These are phyloP conservation scores for Penicillium crustosum DNA, from an alignment of 2,329 filamentous ascomycete species.

Conservation along the genomic window DNA sequence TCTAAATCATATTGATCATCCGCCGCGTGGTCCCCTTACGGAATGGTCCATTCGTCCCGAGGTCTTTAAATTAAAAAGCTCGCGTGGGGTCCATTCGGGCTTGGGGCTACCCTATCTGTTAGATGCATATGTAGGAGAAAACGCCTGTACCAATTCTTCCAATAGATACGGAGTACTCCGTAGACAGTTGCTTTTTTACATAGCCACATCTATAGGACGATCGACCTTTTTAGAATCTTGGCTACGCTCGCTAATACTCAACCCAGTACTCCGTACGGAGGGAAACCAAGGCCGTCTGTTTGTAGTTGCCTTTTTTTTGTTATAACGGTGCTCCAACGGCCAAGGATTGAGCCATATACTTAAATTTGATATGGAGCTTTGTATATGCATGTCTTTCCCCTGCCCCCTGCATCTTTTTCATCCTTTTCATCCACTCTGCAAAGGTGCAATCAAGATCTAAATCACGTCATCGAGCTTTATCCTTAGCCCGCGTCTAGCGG, in stretches of 20 bases:
- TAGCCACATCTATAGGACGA: not conserved
- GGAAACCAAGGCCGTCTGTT: too few species aligned
- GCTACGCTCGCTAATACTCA: not conserved
- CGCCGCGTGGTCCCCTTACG: not conserved
- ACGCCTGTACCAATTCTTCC: not conserved
- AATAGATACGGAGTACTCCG: not conserved
- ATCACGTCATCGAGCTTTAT: slow-evolving; percentile 38
- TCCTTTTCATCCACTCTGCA: not conserved
- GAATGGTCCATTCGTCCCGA: not conserved
- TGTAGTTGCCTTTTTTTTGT: not conserved
- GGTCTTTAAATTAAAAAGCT: not conserved
- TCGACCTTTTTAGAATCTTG: not conserved
- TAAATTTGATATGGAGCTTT: not conserved
- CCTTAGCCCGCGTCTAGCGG: slow-evolving; percentile 2
- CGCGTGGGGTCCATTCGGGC: slow-evolving; percentile 9
- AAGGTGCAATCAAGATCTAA: slow-evolving; percentile 33
- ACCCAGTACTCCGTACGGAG: not conserved
- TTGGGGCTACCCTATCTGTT: slow-evolving; percentile 15
- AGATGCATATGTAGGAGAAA: slow-evolving; percentile 6
- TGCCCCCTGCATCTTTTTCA: not conserved
- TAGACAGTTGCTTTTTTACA: not conserved
- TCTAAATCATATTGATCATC: not conserved
- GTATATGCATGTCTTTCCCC: not conserved
- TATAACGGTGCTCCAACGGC: not conserved
- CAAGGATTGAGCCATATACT: not conserved